phyloP scores from a whole-genome alignment of 495 filamentous ascomycete species.

The Choiromyces venosus region DNA sequence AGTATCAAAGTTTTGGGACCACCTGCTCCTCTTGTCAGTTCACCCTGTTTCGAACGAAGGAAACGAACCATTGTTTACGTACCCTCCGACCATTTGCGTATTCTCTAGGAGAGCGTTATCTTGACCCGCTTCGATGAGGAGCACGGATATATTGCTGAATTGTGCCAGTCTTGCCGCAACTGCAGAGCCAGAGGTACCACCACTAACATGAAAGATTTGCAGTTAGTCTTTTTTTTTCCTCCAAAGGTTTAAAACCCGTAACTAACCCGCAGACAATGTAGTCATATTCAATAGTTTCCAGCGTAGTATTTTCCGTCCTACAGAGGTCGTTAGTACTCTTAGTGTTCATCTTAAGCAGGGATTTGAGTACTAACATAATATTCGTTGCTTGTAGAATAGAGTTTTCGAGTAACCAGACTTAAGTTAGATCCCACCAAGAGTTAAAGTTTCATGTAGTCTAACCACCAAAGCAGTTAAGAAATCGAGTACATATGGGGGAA shows the following conservation, averaged over 20 bases:
- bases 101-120: not conserved
- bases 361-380: not conserved
- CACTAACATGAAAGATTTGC: not conserved
- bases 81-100: not conserved
- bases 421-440: no score
- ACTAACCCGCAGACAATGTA: slow-evolving; percentile 12
- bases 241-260: not conserved
- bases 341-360: not conserved
- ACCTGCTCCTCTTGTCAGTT: not conserved
- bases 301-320: not conserved
- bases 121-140: slow-evolving; percentile 10
- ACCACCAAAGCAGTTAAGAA: not conserved
- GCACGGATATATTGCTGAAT: not conserved
- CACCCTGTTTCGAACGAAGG: not conserved
- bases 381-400: not conserved
- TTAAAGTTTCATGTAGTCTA: no score
- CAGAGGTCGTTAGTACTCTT: not conserved
- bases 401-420: not conserved
- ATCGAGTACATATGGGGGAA: not conserved
- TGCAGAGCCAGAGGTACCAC: slow-evolving; percentile 8
- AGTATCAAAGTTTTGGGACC: slow-evolving; percentile 47
- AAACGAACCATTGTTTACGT: not conserved
- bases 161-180: slow-evolving; percentile 4
- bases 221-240: not conserved
- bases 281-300: not conserved